phyloP scores from a whole-genome alignment of 2,329 filamentous ascomycete genomes.

The Teratosphaeria zuluensis region DNA sequence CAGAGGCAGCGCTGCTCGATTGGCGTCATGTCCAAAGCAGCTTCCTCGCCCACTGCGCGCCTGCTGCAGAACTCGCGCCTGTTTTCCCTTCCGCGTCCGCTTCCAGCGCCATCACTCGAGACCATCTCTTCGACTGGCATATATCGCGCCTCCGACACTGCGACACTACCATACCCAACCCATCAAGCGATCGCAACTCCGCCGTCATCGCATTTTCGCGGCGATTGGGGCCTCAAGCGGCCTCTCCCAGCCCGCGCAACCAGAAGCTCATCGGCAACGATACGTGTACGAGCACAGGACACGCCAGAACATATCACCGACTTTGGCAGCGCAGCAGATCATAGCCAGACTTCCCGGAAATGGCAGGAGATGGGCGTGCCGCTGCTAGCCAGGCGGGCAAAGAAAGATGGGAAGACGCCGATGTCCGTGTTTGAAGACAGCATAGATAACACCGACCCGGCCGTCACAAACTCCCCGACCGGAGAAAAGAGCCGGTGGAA shows the following conservation, averaged over 20 bases:
- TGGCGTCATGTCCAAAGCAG: conserved; percentile 26
- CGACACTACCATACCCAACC: conserved; percentile 70
- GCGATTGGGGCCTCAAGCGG: conserved; percentile 91
- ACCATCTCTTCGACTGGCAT: conserved; percentile 38
- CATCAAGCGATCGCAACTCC: conserved; percentile 75
- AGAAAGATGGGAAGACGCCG: conserved; percentile 1
- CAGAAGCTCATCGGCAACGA: conserved; percentile 57
- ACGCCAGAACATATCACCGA: conserved; percentile 83
- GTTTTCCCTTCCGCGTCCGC: conserved; percentile 72
- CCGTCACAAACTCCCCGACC: conserved; percentile 4
- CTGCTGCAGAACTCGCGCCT: conserved; percentile 80
- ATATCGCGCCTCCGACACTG: conserved; percentile 51
- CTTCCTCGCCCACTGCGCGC: conserved; percentile 49
- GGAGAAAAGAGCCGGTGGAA: conserved; percentile 41
- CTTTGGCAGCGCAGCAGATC: conserved; percentile 73
- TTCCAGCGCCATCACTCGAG: conserved; percentile 50
- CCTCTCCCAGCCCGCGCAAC: conserved; percentile 69
- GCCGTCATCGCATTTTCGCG: conserved; percentile 58
- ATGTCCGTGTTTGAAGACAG: conserved; percentile 32
- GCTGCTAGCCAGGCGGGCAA: conserved; percentile 43
- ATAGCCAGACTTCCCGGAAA: conserved; percentile 71
- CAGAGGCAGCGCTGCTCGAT: background rate
- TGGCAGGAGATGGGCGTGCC: conserved; percentile 74
- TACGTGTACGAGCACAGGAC: conserved; percentile 71
- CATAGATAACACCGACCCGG: conserved; percentile 35